Percentiles rank a stretch among this genome's conserved stretches.
These are phyloP conservation scores for Teunomyces cretensis DNA, from an alignment of 805 yeast species.

Conservation along the genomic window DNA sequence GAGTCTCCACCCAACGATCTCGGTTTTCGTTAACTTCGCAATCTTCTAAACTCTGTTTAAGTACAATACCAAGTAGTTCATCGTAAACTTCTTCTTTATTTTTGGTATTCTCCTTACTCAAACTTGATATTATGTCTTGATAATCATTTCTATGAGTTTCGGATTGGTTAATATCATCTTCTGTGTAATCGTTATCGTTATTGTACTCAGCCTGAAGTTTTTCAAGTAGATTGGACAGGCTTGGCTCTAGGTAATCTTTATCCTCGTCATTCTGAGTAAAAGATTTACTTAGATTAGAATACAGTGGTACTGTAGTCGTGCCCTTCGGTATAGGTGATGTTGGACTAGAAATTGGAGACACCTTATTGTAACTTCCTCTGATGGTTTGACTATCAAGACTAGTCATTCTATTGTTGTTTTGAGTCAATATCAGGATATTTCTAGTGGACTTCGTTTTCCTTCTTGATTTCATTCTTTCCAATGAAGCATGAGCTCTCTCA, in stretches of 20 bases:
- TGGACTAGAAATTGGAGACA: conserved; percentile 22
- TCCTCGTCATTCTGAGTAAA: conserved; percentile 1
- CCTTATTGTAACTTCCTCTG: conserved; percentile 1
- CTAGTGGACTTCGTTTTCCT: conserved; percentile 47
- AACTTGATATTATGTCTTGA: conserved; percentile 7
- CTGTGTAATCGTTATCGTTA: not conserved
- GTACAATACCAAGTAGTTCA: conserved; percentile 48
- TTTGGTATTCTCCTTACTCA: conserved; percentile 9
- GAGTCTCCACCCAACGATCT: conserved; percentile 57
- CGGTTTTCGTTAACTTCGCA: conserved; percentile 48
- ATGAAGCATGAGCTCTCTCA: conserved; percentile 66
- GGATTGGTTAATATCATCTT: not conserved
- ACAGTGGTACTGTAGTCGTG: not conserved
- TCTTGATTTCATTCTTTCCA: conserved; percentile 59
- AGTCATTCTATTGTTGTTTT: conserved; percentile 19
- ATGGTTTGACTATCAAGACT: conserved; percentile 17
- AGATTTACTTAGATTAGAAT: conserved; percentile 7
- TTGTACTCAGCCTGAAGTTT: not conserved
- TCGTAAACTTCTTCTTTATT: conserved; percentile 21
- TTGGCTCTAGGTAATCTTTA: not conserved
- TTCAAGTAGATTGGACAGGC: not conserved
- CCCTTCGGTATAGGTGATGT: conserved; percentile 13
- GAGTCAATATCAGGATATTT: conserved; percentile 26
- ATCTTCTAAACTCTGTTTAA: conserved; percentile 62
- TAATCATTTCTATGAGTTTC: not conserved